Evolutionary conservation across 805 yeast species (phyloP).

Genomic region (Ogataea wickerhamii): DNA sequence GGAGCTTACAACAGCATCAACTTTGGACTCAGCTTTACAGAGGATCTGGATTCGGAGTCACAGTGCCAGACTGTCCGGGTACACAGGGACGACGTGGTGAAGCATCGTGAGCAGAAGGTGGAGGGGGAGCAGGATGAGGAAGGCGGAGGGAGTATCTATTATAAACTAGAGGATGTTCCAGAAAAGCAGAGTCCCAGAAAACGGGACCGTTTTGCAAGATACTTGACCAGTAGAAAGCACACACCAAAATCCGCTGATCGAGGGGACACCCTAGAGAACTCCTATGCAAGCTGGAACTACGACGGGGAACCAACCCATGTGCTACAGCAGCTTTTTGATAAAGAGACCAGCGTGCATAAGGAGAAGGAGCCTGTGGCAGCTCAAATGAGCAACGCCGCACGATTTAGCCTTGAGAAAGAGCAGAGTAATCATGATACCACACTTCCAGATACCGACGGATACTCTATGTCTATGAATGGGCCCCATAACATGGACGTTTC

Average conservation of each 20-base stretch:
- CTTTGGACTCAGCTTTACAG: neutral
- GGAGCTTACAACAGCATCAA: neutral
- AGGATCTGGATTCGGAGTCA: neutral
- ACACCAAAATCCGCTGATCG: slow-evolving; percentile 1
- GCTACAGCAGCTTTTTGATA: neutral
- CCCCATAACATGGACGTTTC: neutral
- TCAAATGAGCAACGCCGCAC: too few species aligned
- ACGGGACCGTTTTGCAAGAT: slow-evolving; percentile 6
- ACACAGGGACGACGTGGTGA: neutral
- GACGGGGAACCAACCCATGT: neutral
- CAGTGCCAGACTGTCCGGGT: neutral
- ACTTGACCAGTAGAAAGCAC: slow-evolving; percentile 6
- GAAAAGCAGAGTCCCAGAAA: slow-evolving; percentile 2
- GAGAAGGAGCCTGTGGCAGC: neutral
- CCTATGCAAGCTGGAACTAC: neutral
- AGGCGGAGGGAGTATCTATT: neutral
- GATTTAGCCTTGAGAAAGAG: neutral
- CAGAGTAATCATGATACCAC: neutral
- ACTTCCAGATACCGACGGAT: neutral
- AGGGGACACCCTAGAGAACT: neutral
- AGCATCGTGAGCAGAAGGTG: neutral
- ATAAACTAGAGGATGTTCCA: too few species aligned
- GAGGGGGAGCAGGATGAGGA: neutral
- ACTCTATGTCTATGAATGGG: neutral
- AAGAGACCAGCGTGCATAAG: neutral